Evolutionary conservation across 2,329 filamentous ascomycete species (phyloP), one percentile per base, ranked within the genome.

Genomic region (Aspergillus sp.): DNA sequence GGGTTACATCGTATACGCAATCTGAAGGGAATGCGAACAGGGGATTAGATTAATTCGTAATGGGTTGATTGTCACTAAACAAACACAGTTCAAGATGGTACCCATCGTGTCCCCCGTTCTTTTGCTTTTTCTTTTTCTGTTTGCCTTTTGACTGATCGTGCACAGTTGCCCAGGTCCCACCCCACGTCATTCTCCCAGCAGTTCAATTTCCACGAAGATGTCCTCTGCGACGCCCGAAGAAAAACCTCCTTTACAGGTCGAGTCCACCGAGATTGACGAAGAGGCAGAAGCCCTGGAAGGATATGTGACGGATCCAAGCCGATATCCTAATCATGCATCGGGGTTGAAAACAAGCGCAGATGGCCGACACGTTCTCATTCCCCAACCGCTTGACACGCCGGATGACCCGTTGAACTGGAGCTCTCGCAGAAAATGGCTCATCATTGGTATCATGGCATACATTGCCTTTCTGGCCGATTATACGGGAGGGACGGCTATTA

Each of bases 391-490:
- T 56, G 78, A 78, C 42, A 78, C 83, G 54, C 77, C 79, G 1
- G 72, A 80, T 47, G 83, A 85, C 62, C 83, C 83, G 0, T 69
- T 85, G 46, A 85, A 85, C 66, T 86, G 83, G 84, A 73, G 70
- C 29, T 73, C 75, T 56, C 58, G 67, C 54, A 81, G 78, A 73
- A 86, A 86, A 66, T 78, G 81, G 58, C 46, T 78, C 16, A 77
- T 82, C 31, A 71, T 85, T 1, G 71, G 79, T n/a, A 75, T 82
- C n/a, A 71, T 85, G 3, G 76, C 79, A 12, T 70, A 78, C 18
- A 75, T 76, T 1, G 79, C 81, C 1, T 79, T 82, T 53, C 69
- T 82, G 39, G 78, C 79, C 2, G 82, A 85, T 61, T 84, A 80
- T 68, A 81, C 80, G 16, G 79, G 77, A 22, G 80, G 77, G 2